Evolutionary conservation across 2,329 filamentous ascomycete genomes (phyloP), one percentile per base, ranked within the genome.

Genomic region (Ascochyta lentis): DNA sequence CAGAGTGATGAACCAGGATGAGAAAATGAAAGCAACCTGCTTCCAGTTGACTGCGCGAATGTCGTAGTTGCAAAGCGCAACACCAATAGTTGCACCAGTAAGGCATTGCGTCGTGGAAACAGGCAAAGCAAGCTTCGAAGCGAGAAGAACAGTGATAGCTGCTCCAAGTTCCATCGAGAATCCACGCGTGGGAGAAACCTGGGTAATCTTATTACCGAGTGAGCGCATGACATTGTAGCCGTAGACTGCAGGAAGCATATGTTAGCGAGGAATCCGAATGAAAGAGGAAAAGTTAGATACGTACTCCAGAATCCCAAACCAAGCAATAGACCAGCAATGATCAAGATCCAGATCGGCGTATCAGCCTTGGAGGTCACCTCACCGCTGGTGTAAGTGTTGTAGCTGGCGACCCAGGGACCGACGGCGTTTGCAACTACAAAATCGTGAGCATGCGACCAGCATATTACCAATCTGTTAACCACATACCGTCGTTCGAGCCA

Each of bases 41-140:
- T 64, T 67, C 77, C 77, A 77, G 56, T 79, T 80, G 45, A 80
- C 74, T 12, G 77, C 76, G 2, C 71, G 67, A 31, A 70, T 40
- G 35, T 67, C 67, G 24, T 63, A 68, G 31, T 70, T 71, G 63
- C 69, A 68, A 49, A 71, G 49, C 4, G 68, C 67, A 10, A 64
- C 61, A 22, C 66, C 68, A 10, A 69, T 61, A 1, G 60, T 56
- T 2, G 67, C 59, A 12, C 68, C 68, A 27, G 64, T 66, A 44
- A 71, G 44, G 42, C 86, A 88, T 76, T 87, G 85, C 0, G 86
- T 87, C 1, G 86, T 89, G 1, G 85, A 87, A 24, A 89, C 80
- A 1, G 86, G 86, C 2, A 89, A 81, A 47, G 81, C 78, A 27
- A 87, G 80, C 48, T 84, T 83, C 2, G 85, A 87, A 47, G 86